Evolutionary conservation across 768 basidiomycete species (phyloP).

Genomic region (Strobilomyces dryophilus): DNA sequence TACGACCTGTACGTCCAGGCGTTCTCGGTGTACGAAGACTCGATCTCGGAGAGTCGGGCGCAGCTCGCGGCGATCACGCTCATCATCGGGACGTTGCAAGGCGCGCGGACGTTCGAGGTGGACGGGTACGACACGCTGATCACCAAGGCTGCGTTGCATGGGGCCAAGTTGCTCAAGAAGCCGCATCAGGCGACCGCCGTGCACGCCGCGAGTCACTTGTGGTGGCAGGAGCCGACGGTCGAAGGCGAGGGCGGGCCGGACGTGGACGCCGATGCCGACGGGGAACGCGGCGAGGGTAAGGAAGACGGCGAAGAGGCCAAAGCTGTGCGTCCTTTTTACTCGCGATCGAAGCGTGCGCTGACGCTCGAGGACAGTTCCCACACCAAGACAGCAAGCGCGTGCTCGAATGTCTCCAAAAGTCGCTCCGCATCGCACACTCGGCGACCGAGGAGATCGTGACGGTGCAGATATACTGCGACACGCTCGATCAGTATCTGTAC

Average conservation of each 20-base stretch:
- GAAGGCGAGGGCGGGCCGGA: slow-evolving; percentile 32
- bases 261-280: not conserved
- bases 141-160: slow-evolving; percentile 98
- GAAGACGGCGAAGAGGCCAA: slow-evolving; percentile 45
- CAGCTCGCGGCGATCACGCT: slow-evolving; percentile 97
- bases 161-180: slow-evolving; percentile 95
- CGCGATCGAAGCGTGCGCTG: not conserved
- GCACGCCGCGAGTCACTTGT: slow-evolving; percentile 90
- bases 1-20: slow-evolving; percentile 99
- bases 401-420: slow-evolving; percentile 95
- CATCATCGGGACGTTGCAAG: slow-evolving; percentile 87
- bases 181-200: slow-evolving; percentile 96
- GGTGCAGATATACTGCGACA: slow-evolving; percentile 93
- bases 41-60: slow-evolving; percentile 91
- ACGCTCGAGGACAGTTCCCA: slow-evolving; percentile 49
- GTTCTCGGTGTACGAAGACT: slow-evolving; percentile 97
- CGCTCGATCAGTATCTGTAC: slow-evolving; percentile 92
- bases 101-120: slow-evolving; percentile 83
- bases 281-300: slow-evolving; percentile 13
- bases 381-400: slow-evolving; percentile 97
- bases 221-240: slow-evolving; percentile 81
- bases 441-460: slow-evolving; percentile 97
- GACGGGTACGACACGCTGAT: slow-evolving; percentile 98
- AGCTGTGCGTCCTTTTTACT: slow-evolving; percentile 44
- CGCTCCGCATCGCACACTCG: slow-evolving; percentile 91